phyloP scores from a whole-genome alignment of 352 stramenopile species.

The Lagenidium sp. region DNA sequence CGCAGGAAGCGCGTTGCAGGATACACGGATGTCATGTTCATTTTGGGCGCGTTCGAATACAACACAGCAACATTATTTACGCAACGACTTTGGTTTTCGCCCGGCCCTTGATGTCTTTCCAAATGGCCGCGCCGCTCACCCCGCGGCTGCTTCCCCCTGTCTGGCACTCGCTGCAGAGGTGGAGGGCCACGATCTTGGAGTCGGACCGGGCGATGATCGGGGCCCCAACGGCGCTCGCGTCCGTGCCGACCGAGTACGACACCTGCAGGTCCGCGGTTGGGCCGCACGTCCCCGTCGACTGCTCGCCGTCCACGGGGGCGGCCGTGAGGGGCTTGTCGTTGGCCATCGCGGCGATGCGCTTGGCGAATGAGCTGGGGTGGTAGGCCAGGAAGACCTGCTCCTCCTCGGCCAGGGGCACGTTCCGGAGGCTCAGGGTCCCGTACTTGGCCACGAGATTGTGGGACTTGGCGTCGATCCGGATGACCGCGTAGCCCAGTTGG shows the following conservation, averaged over 20 bases:
- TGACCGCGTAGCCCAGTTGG: conserved; percentile 17
- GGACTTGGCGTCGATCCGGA: conserved; percentile 11
- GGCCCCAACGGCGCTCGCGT: neutral
- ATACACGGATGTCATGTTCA: too few species aligned
- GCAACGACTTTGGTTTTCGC: too few species aligned
- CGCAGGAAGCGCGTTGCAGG: too few species aligned
- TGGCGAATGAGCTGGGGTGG: conserved; percentile 13
- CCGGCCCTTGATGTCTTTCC: conserved; percentile 6
- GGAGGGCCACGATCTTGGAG: conserved; percentile 9
- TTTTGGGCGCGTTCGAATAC: too few species aligned
- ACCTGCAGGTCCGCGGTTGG: neutral
- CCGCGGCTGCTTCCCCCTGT: conserved; percentile 2
- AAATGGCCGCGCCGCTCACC: conserved; percentile 4
- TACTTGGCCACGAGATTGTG: conserved; percentile 10
- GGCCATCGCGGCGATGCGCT: conserved; percentile 7
- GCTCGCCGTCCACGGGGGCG: conserved; percentile 2
- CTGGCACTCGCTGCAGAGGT: conserved; percentile 11
- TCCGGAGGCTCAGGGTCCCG: conserved; percentile 15
- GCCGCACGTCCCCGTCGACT: neutral
- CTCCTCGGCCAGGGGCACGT: neutral
- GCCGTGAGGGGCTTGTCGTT: conserved; percentile 3
- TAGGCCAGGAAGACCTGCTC: conserved; percentile 20
- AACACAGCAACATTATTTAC: too few species aligned
- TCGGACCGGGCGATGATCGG: conserved; percentile 5
- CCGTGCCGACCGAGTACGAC: conserved; percentile 9